Percentiles rank a stretch among this genome's conserved stretches.
Evolutionary conservation across 1,284 basidiomycete species (phyloP).

Genomic region (Ustilago tritici): DNA sequence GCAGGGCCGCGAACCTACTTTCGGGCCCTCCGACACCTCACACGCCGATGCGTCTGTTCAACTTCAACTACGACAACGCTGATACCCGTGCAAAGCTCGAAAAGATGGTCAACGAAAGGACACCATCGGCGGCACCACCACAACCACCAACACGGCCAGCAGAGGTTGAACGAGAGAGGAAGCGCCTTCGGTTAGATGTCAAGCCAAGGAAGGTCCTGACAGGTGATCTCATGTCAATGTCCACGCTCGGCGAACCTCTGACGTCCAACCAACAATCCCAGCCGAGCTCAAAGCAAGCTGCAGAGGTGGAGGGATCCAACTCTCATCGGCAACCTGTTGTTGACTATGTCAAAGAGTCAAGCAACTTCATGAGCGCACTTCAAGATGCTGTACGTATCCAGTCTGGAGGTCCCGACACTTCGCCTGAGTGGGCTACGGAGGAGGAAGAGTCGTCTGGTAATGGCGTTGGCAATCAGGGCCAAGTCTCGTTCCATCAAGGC

Average conservation of each 20-base stretch:
- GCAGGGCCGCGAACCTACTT: conserved; percentile 8
- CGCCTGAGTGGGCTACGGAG: conserved; percentile 44
- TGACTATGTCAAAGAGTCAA: conserved; percentile 48
- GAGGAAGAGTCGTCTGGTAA: conserved; percentile 36
- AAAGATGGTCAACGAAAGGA: conserved; percentile 54
- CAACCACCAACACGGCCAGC: conserved; percentile 20
- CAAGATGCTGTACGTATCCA: conserved; percentile 34
- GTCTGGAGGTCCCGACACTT: conserved; percentile 14
- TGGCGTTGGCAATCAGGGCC: background rate
- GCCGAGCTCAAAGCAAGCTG: background rate
- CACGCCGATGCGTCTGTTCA: conserved; percentile 60
- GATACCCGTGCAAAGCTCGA: conserved; percentile 53
- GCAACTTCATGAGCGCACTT: conserved; percentile 41
- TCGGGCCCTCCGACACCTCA: conserved; percentile 50
- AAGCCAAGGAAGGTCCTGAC: conserved; percentile 43
- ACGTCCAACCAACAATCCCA: background rate
- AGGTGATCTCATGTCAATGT: conserved; percentile 48
- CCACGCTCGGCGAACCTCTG: conserved; percentile 20
- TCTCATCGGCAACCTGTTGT: conserved; percentile 23
- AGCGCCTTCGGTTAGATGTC: conserved; percentile 53
- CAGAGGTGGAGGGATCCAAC: background rate
- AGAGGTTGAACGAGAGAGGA: conserved; percentile 49
- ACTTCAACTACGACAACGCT: conserved; percentile 54
- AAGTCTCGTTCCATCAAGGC: conserved; percentile 36
- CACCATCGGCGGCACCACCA: conserved; percentile 25